A percentile compares a stretch with the other conserved stretches of the same genome.
Evolutionary conservation across 2,329 filamentous ascomycete genomes (phyloP).

Genomic region (Didymella arachidicola): DNA sequence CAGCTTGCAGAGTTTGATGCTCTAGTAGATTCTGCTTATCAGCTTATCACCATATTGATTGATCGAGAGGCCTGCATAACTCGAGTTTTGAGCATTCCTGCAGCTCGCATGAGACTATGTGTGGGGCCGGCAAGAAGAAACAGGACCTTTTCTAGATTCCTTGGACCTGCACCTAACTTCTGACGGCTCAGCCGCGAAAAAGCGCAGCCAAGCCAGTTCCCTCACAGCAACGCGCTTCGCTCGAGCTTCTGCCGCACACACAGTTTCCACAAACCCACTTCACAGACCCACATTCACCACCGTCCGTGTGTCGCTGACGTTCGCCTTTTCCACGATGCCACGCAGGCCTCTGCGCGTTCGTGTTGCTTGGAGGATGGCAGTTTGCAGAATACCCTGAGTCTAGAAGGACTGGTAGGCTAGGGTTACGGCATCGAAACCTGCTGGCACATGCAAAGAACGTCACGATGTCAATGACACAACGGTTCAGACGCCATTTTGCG

Average conservation of each 20-base stretch:
- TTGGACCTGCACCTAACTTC: conserved; percentile 33
- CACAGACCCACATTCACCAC: conserved; percentile 26
- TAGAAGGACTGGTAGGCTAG: conserved; percentile 21
- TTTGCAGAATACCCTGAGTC: conserved; percentile 18
- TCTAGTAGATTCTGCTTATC: conserved; percentile 5
- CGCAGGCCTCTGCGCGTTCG: background rate
- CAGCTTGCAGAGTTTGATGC: conserved; percentile 5
- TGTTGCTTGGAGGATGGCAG: conserved; percentile 34
- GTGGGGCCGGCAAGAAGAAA: conserved; percentile 35
- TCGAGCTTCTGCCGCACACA: conserved; percentile 22
- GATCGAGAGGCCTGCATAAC: conserved; percentile 17
- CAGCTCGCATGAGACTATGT: conserved; percentile 26
- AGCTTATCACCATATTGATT: conserved; percentile 28
- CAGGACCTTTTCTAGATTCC: conserved; percentile 36
- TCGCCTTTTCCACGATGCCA: conserved; percentile 15
- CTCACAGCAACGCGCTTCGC: conserved; percentile 29
- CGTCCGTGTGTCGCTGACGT: conserved; percentile 7
- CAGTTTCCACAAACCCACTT: conserved; percentile 20
- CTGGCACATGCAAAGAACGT: conserved; percentile 31
- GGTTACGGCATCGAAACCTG: conserved; percentile 32
- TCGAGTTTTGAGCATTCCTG: conserved; percentile 17
- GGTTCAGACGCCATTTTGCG: conserved; percentile 28
- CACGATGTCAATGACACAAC: conserved; percentile 33
- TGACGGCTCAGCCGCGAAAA: conserved; percentile 35
- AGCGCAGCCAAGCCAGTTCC: conserved; percentile 33